A percentile compares a stretch with the other conserved stretches of the same genome.
phyloP scores from a whole-genome alignment of 2,329 filamentous ascomycete species.

The Ophiocordyceps camponoti-saundersi region DNA sequence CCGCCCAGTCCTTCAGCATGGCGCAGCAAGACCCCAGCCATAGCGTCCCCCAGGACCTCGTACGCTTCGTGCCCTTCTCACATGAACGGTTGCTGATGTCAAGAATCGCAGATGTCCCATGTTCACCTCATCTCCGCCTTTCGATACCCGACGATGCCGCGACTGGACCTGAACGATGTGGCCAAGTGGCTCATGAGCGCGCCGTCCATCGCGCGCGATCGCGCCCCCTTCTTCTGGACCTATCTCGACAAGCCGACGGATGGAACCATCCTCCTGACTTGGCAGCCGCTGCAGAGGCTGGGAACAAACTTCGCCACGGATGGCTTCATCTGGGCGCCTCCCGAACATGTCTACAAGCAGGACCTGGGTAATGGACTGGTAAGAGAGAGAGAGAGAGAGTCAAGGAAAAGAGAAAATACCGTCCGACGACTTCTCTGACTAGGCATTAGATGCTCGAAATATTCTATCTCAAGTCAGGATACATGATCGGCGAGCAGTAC shows the following conservation, averaged over 20 bases:
- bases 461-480: slow-evolving; percentile 68
- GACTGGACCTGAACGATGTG: slow-evolving; percentile 58
- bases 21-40: slow-evolving; percentile 24
- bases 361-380: slow-evolving; percentile 48
- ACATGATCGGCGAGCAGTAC: slow-evolving; percentile 55
- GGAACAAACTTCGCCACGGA: slow-evolving; percentile 71
- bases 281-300: slow-evolving; percentile 64
- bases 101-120: slow-evolving; percentile 51
- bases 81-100: background rate
- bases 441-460: slow-evolving; percentile 63
- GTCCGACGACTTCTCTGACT: background rate
- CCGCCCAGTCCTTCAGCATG: slow-evolving; percentile 11
- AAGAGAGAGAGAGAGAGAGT: slow-evolving; percentile 3
- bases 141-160: slow-evolving; percentile 58
- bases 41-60: slow-evolving; percentile 24
- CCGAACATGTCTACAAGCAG: slow-evolving; percentile 60
- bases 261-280: slow-evolving; percentile 69
- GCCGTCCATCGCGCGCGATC: slow-evolving; percentile 69
- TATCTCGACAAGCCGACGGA: slow-evolving; percentile 72
- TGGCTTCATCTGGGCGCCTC: slow-evolving; percentile 79
- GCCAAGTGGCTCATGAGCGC: slow-evolving; percentile 72
- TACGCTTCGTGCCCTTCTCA: slow-evolving; percentile 11
- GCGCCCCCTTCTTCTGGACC: slow-evolving; percentile 82
- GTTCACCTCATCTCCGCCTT: slow-evolving; percentile 78
- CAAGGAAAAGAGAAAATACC: no score